Base-by-base conservation (phyloP, 345 rosid genomes). In the Acer negundo region DNA sequence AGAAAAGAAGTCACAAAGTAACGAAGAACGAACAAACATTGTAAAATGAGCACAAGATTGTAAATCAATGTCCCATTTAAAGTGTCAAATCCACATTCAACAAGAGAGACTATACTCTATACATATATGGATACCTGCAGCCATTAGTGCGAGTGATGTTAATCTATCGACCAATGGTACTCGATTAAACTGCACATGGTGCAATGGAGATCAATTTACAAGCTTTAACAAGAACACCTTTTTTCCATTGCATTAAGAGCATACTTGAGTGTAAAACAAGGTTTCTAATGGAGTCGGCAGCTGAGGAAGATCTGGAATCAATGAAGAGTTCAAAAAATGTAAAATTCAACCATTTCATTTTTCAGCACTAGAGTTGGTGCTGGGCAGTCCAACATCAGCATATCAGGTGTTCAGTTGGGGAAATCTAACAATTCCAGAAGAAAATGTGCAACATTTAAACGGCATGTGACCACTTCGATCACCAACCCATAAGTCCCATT, bases 231-330 rank as follows among this genome's bases (percentile, higher is more conserved):
- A 74, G 38, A 10, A 62, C 15, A 46, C 20, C 1, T 7, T 74
- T 59, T 20, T 75, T 75, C 38, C 42, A 58, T 11, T 2, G n/a
- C 17, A 77, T 42, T 10, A 59, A 63, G 44, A 61, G 28, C 83
- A 61, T 84, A 88, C 95, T 69, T 73, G 84, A 85, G 90, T 80
- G 55, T 87, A 74, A 49, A 82, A 82, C 66, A 90, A 78, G 67
- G 89, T 77, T 80, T 92, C 92, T 7, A 88, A 55, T 2, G 96
- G 92, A 64, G 91, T 72, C 51, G 90, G 96, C 70, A 88, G 77
- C 68, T 82, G 96, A 79, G 86, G 90, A 64, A 82, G 87, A 68
- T 87, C 90, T 77, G 88, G 83, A 83, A 90, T 23, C n/a, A n/a
- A n/a, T n/a, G n/a, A n/a, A n/a, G n/a, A n/a, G n/a, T n/a, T n/a